Percentiles rank a stretch among this genome's conserved stretches.
phyloP scores from a whole-genome alignment of 306 rosid species.

The Pterocarpus macrocarpus region DNA sequence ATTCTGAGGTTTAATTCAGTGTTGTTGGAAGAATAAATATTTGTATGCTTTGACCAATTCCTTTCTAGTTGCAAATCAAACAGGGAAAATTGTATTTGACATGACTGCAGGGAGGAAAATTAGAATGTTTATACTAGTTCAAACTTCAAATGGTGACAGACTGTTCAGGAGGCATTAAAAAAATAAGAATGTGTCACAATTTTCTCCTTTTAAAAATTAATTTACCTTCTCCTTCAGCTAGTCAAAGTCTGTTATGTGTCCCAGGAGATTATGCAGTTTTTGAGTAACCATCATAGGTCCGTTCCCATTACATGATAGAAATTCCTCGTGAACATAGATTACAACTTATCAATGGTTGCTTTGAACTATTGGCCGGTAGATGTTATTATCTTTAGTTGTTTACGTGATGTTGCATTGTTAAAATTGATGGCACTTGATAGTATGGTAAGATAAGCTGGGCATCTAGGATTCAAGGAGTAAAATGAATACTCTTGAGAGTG shows the following conservation, averaged over 20 bases:
- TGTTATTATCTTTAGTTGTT: neutral
- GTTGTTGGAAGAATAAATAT: conserved; percentile 35
- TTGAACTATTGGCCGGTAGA: conserved; percentile 32
- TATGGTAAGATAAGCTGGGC: conserved; percentile 5
- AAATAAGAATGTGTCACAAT: neutral
- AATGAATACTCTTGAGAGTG: neutral
- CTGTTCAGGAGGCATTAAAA: neutral
- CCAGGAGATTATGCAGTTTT: conserved; percentile 5
- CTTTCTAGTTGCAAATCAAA: neutral
- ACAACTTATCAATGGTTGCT: neutral
- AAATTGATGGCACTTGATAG: neutral
- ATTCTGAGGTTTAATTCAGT: conserved; percentile 4
- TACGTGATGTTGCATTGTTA: conserved; percentile 23
- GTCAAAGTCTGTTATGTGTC: neutral
- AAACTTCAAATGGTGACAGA: conserved; percentile 9
- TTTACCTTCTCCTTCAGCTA: neutral
- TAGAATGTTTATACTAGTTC: neutral
- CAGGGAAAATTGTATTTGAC: conserved; percentile 13
- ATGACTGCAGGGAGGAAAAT: conserved; percentile 2
- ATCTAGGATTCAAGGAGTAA: conserved; percentile 13
- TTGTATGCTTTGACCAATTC: neutral
- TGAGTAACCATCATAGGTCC: conserved; percentile 9
- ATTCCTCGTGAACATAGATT: neutral
- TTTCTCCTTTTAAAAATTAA: neutral
- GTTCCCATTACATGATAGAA: conserved; percentile 12